Percentiles rank a stretch among this genome's conserved stretches.
These are phyloP conservation scores for Gyromitra esculenta DNA, from an alignment of 2,329 filamentous ascomycete genomes.

Conservation along the genomic window DNA sequence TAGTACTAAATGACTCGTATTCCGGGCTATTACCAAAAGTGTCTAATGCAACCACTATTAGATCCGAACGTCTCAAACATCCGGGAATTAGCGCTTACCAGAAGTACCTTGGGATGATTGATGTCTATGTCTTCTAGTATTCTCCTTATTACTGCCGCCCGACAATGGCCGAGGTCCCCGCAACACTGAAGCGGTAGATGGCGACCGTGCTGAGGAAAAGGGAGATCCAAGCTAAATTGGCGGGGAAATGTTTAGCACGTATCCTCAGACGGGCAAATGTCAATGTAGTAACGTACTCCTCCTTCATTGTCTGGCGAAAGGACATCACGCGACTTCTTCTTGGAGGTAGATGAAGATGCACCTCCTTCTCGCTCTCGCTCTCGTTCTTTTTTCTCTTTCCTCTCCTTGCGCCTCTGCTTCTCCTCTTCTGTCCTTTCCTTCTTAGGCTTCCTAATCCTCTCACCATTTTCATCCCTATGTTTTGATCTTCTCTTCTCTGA, in stretches of 20 bases:
- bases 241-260: constrained; percentile 16
- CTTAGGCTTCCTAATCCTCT: constrained; percentile 51
- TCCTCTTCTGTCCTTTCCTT: constrained; percentile 54
- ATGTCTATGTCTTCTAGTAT: constrained; percentile 50
- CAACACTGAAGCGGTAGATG: constrained; percentile 52
- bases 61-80: background rate
- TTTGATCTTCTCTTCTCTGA: constrained; percentile 49
- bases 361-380: constrained; percentile 46
- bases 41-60: constrained; percentile 37
- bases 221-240: constrained; percentile 38
- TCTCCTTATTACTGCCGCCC: constrained; percentile 54
- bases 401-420: constrained; percentile 53
- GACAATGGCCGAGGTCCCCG: constrained; percentile 53
- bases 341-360: constrained; percentile 44
- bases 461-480: constrained; percentile 53
- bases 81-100: constrained; percentile 39
- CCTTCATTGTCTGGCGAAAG: constrained; percentile 45
- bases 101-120: constrained; percentile 48
- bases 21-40: constrained; percentile 52
- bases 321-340: constrained; percentile 54
- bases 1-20: constrained; percentile 37
- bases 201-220: constrained; percentile 52
- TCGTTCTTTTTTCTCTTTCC: constrained; percentile 50
- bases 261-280: constrained; percentile 3
- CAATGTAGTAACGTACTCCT: constrained; percentile 48